Evolutionary conservation across 768 basidiomycete species (phyloP), one percentile per base, ranked within the genome.

Genomic region (Tephrocybe sp.): DNA sequence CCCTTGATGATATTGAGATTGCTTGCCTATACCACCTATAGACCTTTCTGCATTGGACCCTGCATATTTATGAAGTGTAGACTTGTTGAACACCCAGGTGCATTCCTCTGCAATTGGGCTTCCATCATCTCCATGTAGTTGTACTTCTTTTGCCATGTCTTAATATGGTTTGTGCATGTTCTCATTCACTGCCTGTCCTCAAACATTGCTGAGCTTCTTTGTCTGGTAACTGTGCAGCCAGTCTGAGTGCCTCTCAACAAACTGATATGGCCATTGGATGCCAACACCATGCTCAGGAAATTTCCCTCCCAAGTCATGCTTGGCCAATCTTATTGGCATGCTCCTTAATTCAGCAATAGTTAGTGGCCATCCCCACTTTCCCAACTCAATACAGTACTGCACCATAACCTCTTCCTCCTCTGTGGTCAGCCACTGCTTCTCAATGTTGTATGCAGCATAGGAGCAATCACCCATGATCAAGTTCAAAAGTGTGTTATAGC

Each of bases 201-300:
- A 46, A 46, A 64, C 52, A 21, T 53, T 66, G 44, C 66, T 68
- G 1, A 75, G 63, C 5, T 65, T 56, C 30, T 61, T 64, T 43
- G 63, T 60, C 67, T 65, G 68, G 51, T 63, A 63, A 5, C 63
- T 63, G 28, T 61, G 56, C 1, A 74, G 52, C 27, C 45, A 9
- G n/a, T 49, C 43, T 13, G 18, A 26, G 44, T 54, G 47, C 26
- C 30, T 54, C 21, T 47, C 25, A 21, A 54, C n/a, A 16, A 53
- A 53, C 4, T 22, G 26, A 30, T 46, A 3, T 18, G 42, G 26
- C 52, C 46, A 53, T 11, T 47, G n/a, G 24, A 41, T 21, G 9
- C 40, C 46, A 5, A 53, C 41, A 18, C 46, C 52, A 16, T 38
- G 31, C 18, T 49, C 21, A 8, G 41, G 40, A 43, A 52, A 52